Base-by-base conservation (phyloP, 495 filamentous ascomycete genomes). In the Tuber microsphaerosporum region DNA sequence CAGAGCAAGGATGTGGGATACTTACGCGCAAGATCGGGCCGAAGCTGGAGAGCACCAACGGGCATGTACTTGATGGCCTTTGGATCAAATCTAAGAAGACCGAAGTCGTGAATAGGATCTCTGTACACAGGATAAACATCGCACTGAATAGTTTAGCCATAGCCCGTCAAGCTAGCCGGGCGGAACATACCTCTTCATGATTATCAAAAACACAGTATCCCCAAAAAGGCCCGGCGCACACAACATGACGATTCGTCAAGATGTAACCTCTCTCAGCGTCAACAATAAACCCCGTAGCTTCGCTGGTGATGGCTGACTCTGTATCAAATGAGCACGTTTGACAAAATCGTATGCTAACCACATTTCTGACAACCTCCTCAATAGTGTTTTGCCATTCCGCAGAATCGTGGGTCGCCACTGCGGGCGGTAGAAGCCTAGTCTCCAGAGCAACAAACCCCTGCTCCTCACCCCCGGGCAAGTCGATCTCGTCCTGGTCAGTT, bases 321-420 rank as follows among this genome's bases (percentile, higher is more conserved):
- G 95, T 98, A 83, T 99, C 95, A 83, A 99, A 99, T 7, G 95
- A 93, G 84, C 93, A 97, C 1, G 96, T 98, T 86, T 97, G 94
- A 83, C 94, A 98, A 86, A 99, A 99, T 76, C 97, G 92, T 83
- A 99, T 98, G 19, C 93, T 97, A 44, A 99, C 96, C 2, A 97
- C 95, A 73, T 92, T 96, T 77, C 89, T 88, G 37, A 99, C 94
- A 3, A 97, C 96, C 65, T 88, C 89, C 86, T 98, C 93, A 77
- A 99, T 97, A 4, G 94, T 97, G 19, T 89, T 91, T 83, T 98
- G 96, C 95, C 95, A 99, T 84, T 99, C 96, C 42, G 91, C 93
- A 14, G 93, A 94, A 80, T 99, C 94, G 56, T 92, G 89, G 45
- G 89, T 86, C 2, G 88, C 87, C 68, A 85, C 85, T 10, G 80